phyloP scores from a whole-genome alignment of 2,329 filamentous ascomycete genomes.

The Cordyceps javanica region DNA sequence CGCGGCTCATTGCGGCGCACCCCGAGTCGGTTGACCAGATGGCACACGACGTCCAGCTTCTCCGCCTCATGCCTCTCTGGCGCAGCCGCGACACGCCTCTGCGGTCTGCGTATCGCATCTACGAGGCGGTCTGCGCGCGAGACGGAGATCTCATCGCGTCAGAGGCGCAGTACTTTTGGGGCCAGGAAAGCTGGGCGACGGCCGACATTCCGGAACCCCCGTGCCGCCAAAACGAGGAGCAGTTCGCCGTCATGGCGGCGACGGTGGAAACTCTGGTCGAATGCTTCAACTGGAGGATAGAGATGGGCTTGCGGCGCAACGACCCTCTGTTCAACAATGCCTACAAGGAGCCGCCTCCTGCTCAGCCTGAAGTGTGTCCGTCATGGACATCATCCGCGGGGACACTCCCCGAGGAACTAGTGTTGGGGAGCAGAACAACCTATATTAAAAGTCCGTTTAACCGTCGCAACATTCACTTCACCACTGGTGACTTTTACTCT shows the following conservation, averaged over 20 bases:
- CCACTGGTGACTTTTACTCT: slow-evolving; percentile 14
- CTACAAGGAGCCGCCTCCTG: slow-evolving; percentile 2
- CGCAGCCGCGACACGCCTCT: slow-evolving; percentile 22
- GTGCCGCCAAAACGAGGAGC: slow-evolving; percentile 18
- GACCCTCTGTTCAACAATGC: not conserved
- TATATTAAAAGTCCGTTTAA: slow-evolving; percentile 14
- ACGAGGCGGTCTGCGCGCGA: slow-evolving; percentile 22
- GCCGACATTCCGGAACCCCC: slow-evolving; percentile 17
- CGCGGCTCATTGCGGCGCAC: slow-evolving; percentile 15
- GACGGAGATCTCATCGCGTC: slow-evolving; percentile 21
- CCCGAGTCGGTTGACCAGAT: slow-evolving; percentile 9
- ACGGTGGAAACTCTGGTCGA: slow-evolving; percentile 19
- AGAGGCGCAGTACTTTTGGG: slow-evolving; percentile 24
- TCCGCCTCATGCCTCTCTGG: slow-evolving; percentile 16
- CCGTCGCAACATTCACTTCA: slow-evolving; percentile 13
- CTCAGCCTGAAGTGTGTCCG: slow-evolving; percentile 8
- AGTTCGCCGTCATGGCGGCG: slow-evolving; percentile 20
- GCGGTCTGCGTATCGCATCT: slow-evolving; percentile 22
- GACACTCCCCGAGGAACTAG: slow-evolving; percentile 3
- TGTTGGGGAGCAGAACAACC: slow-evolving; percentile 1
- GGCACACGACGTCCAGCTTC: slow-evolving; percentile 12
- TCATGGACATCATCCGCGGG: slow-evolving; percentile 10
- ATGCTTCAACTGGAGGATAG: slow-evolving; percentile 21
- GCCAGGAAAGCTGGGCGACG: slow-evolving; percentile 17
- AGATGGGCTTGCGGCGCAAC: slow-evolving; percentile 17